Base-by-base conservation (phyloP, 805 yeast species). In the Kazachstania viticola region DNA sequence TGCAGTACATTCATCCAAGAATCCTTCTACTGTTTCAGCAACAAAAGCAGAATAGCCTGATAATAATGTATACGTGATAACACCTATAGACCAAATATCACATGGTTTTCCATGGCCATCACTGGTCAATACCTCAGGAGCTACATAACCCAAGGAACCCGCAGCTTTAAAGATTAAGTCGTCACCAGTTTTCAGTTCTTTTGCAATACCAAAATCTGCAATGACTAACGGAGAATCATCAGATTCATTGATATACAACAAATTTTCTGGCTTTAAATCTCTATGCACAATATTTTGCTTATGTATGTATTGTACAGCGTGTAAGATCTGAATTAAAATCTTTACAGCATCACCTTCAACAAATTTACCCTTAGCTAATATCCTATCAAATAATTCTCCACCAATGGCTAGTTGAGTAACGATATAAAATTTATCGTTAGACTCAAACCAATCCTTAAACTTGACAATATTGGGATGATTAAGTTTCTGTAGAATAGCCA, bases 161-260 rank as follows among this genome's bases (percentile, higher is more conserved):
- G 95, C 94, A 26, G 81, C 76, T 15, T 78, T 63, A 21, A 67
- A 73, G 37, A 83, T 62, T 37, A 71, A 61, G 34, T 79, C 83
- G 43, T 73, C 69, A 3, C 73, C 67, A 9, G 65, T 55, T 36
- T 66, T 64, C 41, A 88, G 61, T 45, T 72, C 69, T 54, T 83
- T 83, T 21, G 97, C 95, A 39, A 88, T 91, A 30, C 98, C 98
- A 56, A 88, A 88, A 60, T 88, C 98, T 1, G 96, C 95, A 41
- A 88, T 64, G 9, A 87, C 95, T 22, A 88, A 65, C 33, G 72
- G 75, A 7, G 94, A 76, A 39, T 75, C 66, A 11, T 64, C 69
- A n/a, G 64, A 72, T 4, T 56, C 51, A 6, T 62, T 61, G 30
- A 82, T 58, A 51, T 83, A 87, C 29, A 88, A 65, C 29, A 88